Evolutionary conservation across 202 grass and related monocot species (phyloP).

Genomic region (Cymbopogon flexuosus): DNA sequence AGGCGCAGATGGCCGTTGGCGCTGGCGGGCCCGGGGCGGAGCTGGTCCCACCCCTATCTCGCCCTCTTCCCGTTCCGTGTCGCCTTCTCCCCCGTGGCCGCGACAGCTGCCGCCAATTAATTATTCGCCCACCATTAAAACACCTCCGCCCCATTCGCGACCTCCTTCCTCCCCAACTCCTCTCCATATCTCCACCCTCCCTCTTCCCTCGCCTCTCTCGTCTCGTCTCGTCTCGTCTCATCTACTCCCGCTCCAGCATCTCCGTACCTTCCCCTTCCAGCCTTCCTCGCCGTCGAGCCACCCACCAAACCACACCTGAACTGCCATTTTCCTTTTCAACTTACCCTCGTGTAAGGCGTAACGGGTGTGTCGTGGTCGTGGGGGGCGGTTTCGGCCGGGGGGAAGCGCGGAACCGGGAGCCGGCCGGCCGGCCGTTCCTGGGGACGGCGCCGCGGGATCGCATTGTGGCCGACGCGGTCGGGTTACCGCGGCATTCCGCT

Average conservation of each 20-base stretch:
- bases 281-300: constrained; percentile 31
- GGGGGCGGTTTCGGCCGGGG: neutral
- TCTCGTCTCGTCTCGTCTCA: too few relatives aligned
- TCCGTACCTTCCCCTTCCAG: constrained; percentile 13
- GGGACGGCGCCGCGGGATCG: neutral
- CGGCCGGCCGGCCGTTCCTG: neutral
- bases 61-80: constrained; percentile 22
- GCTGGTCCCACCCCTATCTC: neutral
- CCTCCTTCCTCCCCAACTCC: neutral
- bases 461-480: neutral
- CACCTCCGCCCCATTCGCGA: constrained; percentile 20
- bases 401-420: neutral
- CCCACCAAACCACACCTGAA: constrained; percentile 9
- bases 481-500: constrained; percentile 3
- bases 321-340: neutral
- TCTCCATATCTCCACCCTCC: neutral
- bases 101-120: constrained; percentile 61
- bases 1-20: constrained; percentile 32
- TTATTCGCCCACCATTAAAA: constrained; percentile 52
- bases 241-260: constrained; percentile 25
- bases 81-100: constrained; percentile 31
- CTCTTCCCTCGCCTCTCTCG: neutral
- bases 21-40: neutral
- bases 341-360: neutral
- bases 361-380: neutral